phyloP scores from a whole-genome alignment of 202 grass and related monocot genomes.

The Brachypodium distachyon region DNA sequence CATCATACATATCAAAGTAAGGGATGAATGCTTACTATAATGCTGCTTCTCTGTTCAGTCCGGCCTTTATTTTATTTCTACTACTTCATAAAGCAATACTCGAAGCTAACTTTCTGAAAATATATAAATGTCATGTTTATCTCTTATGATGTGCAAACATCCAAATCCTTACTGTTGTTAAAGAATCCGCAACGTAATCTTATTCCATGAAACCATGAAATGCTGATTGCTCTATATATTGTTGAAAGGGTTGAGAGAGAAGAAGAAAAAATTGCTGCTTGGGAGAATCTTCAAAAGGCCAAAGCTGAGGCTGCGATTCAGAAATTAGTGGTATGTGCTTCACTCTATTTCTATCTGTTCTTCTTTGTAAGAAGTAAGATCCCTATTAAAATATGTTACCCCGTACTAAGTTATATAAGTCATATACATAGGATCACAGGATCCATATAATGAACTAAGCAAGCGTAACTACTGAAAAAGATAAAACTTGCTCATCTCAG shows the following conservation, averaged over 20 bases:
- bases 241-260: slow-evolving; percentile 49
- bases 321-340: slow-evolving; percentile 66
- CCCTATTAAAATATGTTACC: not conserved
- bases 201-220: not conserved
- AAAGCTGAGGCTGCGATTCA: slow-evolving; percentile 74
- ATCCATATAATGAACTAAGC: not conserved
- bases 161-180: not conserved
- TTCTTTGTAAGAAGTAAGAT: not conserved
- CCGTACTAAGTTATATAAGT: not conserved
- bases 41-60: not conserved
- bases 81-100: not conserved
- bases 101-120: not conserved
- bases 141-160: not conserved
- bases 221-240: not conserved
- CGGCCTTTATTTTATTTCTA: not conserved
- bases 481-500: not conserved
- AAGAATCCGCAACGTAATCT: slow-evolving; percentile 1
- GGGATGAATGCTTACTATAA: not conserved
- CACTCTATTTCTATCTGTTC: not conserved
- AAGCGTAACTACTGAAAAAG: not conserved
- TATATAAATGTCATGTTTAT: not conserved
- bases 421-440: not conserved
- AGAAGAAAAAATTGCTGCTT: slow-evolving; percentile 53
- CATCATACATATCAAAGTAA: slow-evolving; percentile 54
- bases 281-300: slow-evolving; percentile 68